phyloP scores from a whole-genome alignment of 257 asterid genomes.

The Buddleja alternifolia region DNA sequence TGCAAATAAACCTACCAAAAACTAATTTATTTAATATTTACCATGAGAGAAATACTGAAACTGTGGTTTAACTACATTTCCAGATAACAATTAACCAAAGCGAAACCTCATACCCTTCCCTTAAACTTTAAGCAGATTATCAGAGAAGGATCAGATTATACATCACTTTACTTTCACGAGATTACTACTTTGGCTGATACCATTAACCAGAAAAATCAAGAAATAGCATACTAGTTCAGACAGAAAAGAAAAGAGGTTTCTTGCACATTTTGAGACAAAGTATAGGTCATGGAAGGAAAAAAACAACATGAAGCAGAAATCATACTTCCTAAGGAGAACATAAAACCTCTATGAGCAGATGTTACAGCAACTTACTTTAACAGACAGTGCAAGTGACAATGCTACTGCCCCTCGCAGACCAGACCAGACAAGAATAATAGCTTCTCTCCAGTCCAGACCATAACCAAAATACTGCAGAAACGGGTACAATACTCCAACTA shows the following conservation, averaged over 20 bases:
- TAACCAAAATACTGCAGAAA: conserved; percentile 83
- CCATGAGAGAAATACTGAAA: not conserved
- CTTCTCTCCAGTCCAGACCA: conserved; percentile 94
- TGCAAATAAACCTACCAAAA: not conserved
- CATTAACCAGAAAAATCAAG: conserved; percentile 1
- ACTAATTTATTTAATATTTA: not conserved
- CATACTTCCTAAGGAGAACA: not conserved
- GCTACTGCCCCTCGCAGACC: conserved; percentile 99
- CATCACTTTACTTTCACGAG: not conserved
- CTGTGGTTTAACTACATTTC: not conserved
- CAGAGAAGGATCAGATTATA: not conserved
- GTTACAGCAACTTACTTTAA: conserved; percentile 59
- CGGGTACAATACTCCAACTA: conserved; percentile 79
- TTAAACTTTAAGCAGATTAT: not conserved
- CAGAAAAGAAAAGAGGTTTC: not conserved
- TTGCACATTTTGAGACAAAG: not conserved
- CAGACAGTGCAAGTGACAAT: conserved; percentile 76
- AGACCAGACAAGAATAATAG: conserved; percentile 86
- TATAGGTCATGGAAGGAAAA: conserved; percentile 21
- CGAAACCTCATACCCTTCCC: not conserved
- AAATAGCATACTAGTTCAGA: not conserved
- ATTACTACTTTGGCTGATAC: not conserved
- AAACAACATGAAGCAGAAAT: conserved; percentile 15
- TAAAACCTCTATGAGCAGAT: not conserved
- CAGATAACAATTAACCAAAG: not conserved